Conservation (phyloP, 305 asterid species). For the Fraxinus sp. region DNA sequence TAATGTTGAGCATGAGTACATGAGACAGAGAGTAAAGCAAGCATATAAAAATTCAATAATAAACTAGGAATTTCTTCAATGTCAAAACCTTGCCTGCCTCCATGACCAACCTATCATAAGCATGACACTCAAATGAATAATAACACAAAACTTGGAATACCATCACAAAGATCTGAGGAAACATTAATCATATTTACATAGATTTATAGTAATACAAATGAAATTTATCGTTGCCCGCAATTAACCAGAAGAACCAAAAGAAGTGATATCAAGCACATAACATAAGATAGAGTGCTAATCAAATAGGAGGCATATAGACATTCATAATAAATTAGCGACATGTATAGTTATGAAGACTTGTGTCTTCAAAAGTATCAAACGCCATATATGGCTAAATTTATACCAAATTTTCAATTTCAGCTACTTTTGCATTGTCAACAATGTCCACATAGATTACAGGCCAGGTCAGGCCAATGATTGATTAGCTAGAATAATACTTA, state of each 20-base stretch:
- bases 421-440: constrained; percentile 6
- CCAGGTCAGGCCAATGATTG: constrained; percentile 7
- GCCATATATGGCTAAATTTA: constrained; percentile 17
- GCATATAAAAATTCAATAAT: background rate
- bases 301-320: background rate
- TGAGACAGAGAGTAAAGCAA: background rate
- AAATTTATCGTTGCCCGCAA: background rate
- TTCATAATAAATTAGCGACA: background rate
- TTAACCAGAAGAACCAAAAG: constrained; percentile 16
- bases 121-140: background rate
- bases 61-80: background rate
- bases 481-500: constrained; percentile 9
- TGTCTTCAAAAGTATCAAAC: constrained; percentile 22
- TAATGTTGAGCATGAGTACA: background rate
- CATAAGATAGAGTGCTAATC: constrained; percentile 15
- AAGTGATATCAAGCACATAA: constrained; percentile 16
- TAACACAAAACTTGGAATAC: constrained; percentile 7
- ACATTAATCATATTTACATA: constrained; percentile 11
- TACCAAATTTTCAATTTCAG: background rate
- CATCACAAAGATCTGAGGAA: constrained; percentile 10
- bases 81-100: background rate
- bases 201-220: constrained; percentile 10
- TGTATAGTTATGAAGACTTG: constrained; percentile 15
- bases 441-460: constrained; percentile 11
- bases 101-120: constrained; percentile 23